Base-by-base conservation (phyloP, 2,329 filamentous ascomycete species). In the Achaetomium macrosporum region DNA sequence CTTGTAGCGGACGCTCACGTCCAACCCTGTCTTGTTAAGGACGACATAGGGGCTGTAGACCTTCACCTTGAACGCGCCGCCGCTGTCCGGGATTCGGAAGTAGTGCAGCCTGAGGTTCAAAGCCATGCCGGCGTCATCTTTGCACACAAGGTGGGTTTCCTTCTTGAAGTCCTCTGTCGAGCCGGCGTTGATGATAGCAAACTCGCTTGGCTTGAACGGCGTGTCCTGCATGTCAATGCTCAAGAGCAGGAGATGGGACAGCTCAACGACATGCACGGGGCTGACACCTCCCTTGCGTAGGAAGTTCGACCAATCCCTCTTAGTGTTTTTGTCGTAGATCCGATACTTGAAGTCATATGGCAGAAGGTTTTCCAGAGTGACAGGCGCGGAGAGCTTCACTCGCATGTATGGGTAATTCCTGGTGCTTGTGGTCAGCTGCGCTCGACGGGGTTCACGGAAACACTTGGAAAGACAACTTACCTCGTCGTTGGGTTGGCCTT, bases 321-420 rank as follows among this genome's bases (percentile, higher is more conserved):
- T 95, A 0, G 91, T 96, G 68, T 96, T 95, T 73, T 95, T 96
- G 74, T 99, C 93, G 65, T 97, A 99, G 51, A 99, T 97, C 51
- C 92, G 84, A 69, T 99, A 99, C 70, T 99, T 97, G 82, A 99
- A 99, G 70, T 99, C 93, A 66, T 93, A 97, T 0, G 93, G 93
- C 36, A 99, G 73, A 41, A 99, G 74, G 60, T 99, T 99, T 68
- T 99, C 92, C 5, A 99, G 79, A 46, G 96, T 92, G 13, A 99
- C 83, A 0, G 95, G 93, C 0, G 93, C 92, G 20, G 90, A 95
- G 2, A 99, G 79, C 60, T 91, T 88, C 59, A 99, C 78, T 54
- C 84, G 85, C 93, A 99, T 97, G 68, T 93, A 93, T 0, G 93
- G 93, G 66, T 99, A 99, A 56, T 85, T 81, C 53, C 84, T 87